phyloP scores from a whole-genome alignment of 164 flowering plant genomes.

The Nelumbo lutea region DNA sequence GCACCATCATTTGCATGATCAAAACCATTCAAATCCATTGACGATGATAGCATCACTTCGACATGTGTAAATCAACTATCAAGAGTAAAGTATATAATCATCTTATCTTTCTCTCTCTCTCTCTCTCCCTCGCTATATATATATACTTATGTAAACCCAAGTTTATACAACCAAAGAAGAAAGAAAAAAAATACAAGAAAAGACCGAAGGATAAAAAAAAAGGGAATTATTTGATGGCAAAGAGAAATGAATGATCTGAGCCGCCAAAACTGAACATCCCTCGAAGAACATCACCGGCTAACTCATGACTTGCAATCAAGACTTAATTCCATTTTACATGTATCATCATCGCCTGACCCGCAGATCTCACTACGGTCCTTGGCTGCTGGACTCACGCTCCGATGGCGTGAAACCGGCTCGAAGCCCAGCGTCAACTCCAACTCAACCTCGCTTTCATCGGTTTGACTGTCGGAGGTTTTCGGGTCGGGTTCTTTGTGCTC shows the following conservation, averaged over 20 bases:
- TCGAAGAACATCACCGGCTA: not conserved
- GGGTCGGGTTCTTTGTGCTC: conserved; percentile 18
- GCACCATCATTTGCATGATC: too few relatives aligned
- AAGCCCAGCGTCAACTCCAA: conserved; percentile 58
- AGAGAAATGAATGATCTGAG: conserved; percentile 12
- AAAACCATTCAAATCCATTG: too few relatives aligned
- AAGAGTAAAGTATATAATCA: too few relatives aligned
- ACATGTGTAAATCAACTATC: too few relatives aligned
- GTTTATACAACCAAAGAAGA: too few relatives aligned
- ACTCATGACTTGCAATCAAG: conserved; percentile 16
- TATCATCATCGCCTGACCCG: conserved; percentile 13
- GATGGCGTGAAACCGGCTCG: conserved; percentile 28
- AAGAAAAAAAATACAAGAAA: not conserved
- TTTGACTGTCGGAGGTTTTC: conserved; percentile 1
- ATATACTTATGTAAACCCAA: too few relatives aligned
- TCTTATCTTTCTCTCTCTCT: too few relatives aligned
- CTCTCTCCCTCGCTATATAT: too few relatives aligned
- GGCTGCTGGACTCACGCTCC: conserved; percentile 13
- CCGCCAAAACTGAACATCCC: conserved; percentile 36
- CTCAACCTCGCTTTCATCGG: conserved; percentile 31
- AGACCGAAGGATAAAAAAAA: conserved; percentile 4
- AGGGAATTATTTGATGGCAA: conserved; percentile 6
- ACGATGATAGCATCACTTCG: too few relatives aligned
- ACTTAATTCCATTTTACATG: conserved; percentile 32
- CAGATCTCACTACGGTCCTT: conserved; percentile 14